Conservation (phyloP, 2,329 filamentous ascomycete genomes). For the Fusarium palustre region DNA sequence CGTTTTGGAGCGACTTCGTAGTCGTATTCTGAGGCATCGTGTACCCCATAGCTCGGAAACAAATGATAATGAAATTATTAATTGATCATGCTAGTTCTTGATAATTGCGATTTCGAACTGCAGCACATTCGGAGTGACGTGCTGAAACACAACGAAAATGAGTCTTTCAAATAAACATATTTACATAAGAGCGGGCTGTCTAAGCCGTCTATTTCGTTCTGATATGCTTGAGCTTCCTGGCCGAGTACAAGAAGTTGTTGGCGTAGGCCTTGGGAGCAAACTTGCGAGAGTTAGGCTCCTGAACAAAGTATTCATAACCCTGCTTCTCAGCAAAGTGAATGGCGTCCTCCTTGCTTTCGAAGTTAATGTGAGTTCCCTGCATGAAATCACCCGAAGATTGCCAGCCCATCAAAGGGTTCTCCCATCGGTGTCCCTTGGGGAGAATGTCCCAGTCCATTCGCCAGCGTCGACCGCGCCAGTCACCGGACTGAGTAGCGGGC, state of each 20-base stretch:
- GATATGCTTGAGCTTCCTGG: slow-evolving; percentile 88
- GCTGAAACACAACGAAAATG: slow-evolving; percentile 25
- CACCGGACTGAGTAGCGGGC: slow-evolving; percentile 94
- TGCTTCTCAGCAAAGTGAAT: slow-evolving; percentile 98
- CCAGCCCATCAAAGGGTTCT: slow-evolving; percentile 99
- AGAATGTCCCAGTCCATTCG: slow-evolving; percentile 99
- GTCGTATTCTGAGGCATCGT: background rate
- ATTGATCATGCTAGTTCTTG: background rate
- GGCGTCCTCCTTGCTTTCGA: slow-evolving; percentile 93
- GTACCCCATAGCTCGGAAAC: background rate
- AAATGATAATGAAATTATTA: slow-evolving; percentile 5
- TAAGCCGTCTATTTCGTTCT: slow-evolving; percentile 74
- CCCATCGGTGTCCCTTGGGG: slow-evolving; percentile 93
- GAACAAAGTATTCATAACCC: slow-evolving; percentile 98
- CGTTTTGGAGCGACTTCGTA: slow-evolving; percentile 17
- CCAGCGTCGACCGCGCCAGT: slow-evolving; percentile 87
- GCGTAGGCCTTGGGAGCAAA: slow-evolving; percentile 92
- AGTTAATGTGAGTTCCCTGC: slow-evolving; percentile 92
- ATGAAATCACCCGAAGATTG: slow-evolving; percentile 94
- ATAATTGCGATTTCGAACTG: background rate
- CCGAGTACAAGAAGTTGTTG: slow-evolving; percentile 91
- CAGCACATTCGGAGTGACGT: background rate
- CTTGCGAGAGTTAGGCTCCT: slow-evolving; percentile 91
- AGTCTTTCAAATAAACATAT: slow-evolving; percentile 44
- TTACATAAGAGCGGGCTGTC: slow-evolving; percentile 42